Evolutionary conservation across 495 filamentous ascomycete genomes (phyloP), one percentile per base, ranked within the genome.

Genomic region (Aspergillus cavernicola): DNA sequence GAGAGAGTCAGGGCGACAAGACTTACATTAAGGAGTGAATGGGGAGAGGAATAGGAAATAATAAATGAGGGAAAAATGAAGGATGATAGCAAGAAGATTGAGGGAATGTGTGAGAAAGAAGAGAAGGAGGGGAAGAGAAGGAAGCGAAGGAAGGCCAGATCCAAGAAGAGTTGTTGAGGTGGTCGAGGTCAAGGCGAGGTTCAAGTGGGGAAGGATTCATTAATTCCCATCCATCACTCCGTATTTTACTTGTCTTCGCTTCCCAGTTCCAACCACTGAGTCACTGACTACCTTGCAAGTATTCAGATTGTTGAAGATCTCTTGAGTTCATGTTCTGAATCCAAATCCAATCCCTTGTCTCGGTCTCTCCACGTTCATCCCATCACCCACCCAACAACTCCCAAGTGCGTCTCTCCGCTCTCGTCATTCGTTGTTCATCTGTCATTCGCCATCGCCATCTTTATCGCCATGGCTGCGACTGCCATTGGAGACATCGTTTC

Each of bases 401-500:
- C 43, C 55, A 16, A 49, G 37, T 52, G 43, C 33, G 28, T 44
- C 24, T 22, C n/a, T 53, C 46, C 45, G 39, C 33, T 32, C 0
- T 35, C 37, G 23, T 38, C 16, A 50, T 52, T 57, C 48, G 42
- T 35, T 37, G n/a, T 29, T 52, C 52, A 16, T 16, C 18, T 26
- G 19, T 15, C 33, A 56, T 44, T 32, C 18, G 38, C 38, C 38
- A 23, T 40, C 19, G 4, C 4, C 31, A 2, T 47, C 44, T 53
- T 43, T 15, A 32, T 56, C 55, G 56, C 53, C 26, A 81, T 83
- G 78, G 67, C 74, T 47, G 44, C 31, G 16, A 47, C 44, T 15
- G 44, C 44, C 38, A 72, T 74, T 54, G 71, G 81, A 62, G 76
- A 81, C 31, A 80, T 86, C 60, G 81, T 93, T 55, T 83, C 82